Conservation (phyloP, 441 rosid genomes). For the Pelargonium citronellum region DNA sequence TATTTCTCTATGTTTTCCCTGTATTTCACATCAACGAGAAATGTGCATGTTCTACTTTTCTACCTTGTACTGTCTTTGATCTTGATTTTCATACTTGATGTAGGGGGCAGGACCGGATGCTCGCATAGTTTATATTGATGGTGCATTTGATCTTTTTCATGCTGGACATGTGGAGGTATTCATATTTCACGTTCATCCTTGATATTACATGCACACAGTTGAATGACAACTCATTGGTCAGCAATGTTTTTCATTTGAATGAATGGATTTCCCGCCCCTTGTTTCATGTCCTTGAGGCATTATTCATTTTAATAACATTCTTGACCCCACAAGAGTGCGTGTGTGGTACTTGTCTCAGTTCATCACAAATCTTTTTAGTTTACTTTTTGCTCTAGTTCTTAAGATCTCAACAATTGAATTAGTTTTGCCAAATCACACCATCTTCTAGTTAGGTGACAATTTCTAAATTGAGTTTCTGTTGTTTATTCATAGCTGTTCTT, state of each 20-base stretch:
- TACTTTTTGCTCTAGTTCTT: not conserved
- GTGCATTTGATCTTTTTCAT: constrained; percentile 51
- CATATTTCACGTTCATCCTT: not conserved
- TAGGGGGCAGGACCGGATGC: constrained; percentile 92
- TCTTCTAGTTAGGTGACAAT: not conserved
- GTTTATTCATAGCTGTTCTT: not conserved
- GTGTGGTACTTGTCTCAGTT: not conserved
- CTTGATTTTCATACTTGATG: not conserved
- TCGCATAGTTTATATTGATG: constrained; percentile 70
- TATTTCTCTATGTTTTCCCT: not conserved
- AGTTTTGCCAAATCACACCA: not conserved
- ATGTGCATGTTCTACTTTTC: not conserved
- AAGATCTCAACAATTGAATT: not conserved
- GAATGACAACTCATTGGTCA: not conserved
- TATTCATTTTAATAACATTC: not conserved
- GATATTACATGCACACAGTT: not conserved
- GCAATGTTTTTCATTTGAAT: not conserved
- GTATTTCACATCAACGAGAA: not conserved
- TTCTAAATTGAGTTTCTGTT: not conserved
- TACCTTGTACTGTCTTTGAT: constrained; percentile 6
- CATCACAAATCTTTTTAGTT: not conserved
- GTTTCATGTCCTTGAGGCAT: not conserved
- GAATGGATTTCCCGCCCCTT: not conserved
- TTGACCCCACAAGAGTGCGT: not conserved
- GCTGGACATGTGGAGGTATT: constrained; percentile 98